Conservation (phyloP, 1,284 basidiomycete genomes). For the Moniliophthora roreri region DNA sequence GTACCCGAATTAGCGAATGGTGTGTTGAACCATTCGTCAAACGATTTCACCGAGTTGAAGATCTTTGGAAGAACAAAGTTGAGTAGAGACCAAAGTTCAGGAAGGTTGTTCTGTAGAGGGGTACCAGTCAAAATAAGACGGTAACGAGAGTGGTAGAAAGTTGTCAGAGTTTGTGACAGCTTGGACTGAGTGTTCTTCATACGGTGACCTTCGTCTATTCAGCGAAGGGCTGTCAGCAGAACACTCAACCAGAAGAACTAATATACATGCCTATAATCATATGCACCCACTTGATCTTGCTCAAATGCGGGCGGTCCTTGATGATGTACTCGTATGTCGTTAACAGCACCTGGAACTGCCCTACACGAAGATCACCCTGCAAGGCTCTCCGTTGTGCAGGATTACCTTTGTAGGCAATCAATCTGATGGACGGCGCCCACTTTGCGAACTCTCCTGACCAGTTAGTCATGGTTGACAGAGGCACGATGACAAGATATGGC, state of each 20-base stretch:
- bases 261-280: constrained; percentile 96
- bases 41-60: constrained; percentile 99
- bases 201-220: constrained; percentile 92
- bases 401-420: constrained; percentile 93
- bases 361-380: constrained; percentile 73
- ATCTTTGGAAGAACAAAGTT: constrained; percentile 98
- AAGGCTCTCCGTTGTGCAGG: constrained; percentile 76
- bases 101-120: constrained; percentile 97
- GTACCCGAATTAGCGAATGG: constrained; percentile 98
- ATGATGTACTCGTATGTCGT: constrained; percentile 99
- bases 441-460: constrained; percentile 98
- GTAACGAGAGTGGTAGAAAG: constrained; percentile 91
- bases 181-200: constrained; percentile 99
- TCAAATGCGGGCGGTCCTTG: constrained; percentile 90
- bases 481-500: constrained; percentile 97
- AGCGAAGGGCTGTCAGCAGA: no score
- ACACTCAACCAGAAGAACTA: no score
- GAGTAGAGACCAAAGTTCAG: constrained; percentile 96
- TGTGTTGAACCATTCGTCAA: constrained; percentile 99
- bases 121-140: constrained; percentile 98
- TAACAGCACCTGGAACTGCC: constrained; percentile 92
- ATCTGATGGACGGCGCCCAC: constrained; percentile 91
- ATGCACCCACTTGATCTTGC: constrained; percentile 96
- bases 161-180: constrained; percentile 89
- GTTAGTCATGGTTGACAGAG: constrained; percentile 97